A percentile compares a stretch with the other conserved stretches of the same genome.
phyloP scores from a whole-genome alignment of 257 asterid genomes.

The Paulownia fortunei region DNA sequence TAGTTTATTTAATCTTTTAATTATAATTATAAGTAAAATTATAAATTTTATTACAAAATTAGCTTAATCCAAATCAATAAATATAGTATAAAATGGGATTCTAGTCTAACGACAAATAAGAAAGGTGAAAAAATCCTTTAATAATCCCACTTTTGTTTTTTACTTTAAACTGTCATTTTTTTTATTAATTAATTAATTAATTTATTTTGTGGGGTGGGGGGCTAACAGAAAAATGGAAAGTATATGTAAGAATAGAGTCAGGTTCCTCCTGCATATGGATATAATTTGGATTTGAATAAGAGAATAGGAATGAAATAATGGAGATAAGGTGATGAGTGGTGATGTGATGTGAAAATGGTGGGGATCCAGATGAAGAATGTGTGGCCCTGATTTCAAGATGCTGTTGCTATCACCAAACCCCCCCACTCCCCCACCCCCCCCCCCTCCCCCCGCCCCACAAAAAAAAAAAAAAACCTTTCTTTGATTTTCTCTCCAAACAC shows the following conservation, averaged over 20 bases:
- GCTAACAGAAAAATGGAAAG: not conserved
- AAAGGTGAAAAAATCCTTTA: not conserved
- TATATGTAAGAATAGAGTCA: not conserved
- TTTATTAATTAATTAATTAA: not conserved
- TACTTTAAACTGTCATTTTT: not conserved
- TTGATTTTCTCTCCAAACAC: not conserved
- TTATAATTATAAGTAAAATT: not conserved
- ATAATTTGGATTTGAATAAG: constrained; percentile 30
- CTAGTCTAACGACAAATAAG: too few relatives aligned
- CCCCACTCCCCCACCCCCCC: too few relatives aligned
- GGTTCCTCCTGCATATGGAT: not conserved
- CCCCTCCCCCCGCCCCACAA: too few relatives aligned
- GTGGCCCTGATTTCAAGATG: constrained; percentile 38
- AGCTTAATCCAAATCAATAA: too few relatives aligned
- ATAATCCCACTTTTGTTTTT: not conserved
- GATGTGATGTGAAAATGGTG: constrained; percentile 35
- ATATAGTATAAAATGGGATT: too few relatives aligned
- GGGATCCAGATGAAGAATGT: constrained; percentile 32
- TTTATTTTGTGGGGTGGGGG: not conserved
- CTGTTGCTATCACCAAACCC: constrained; percentile 17
- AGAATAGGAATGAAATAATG: constrained; percentile 35
- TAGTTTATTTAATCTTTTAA: not conserved
- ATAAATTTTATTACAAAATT: not conserved
- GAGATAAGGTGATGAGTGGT: constrained; percentile 43
- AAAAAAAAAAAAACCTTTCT: not conserved